Conservation (phyloP, 108 stramenopile genomes). For the Cyclotella sp. region DNA sequence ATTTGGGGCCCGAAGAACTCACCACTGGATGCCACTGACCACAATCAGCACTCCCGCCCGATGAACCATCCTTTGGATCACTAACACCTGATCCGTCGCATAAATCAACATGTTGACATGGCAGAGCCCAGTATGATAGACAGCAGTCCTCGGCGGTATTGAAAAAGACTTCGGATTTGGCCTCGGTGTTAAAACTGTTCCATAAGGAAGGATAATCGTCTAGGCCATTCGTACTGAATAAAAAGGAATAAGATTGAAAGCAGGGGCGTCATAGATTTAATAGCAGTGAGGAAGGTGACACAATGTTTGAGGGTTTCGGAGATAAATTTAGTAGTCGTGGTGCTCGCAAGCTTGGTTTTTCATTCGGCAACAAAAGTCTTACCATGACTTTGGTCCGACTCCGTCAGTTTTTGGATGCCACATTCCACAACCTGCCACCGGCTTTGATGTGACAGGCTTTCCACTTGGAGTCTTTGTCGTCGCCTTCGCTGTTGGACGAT, state of each 20-base stretch:
- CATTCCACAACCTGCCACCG: not conserved
- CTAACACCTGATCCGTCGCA: not conserved
- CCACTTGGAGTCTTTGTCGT: not conserved
- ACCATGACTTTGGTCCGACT: no score
- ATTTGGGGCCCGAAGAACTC: not conserved
- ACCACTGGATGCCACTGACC: not conserved
- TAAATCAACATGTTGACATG: not conserved
- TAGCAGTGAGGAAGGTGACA: no score
- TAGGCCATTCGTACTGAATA: not conserved
- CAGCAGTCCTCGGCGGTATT: not conserved
- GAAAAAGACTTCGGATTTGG: not conserved
- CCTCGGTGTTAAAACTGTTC: not conserved
- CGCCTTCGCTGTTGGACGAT: not conserved
- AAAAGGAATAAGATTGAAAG: no score
- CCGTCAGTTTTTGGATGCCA: no score
- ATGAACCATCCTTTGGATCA: not conserved
- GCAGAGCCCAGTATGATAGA: not conserved
- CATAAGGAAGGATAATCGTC: constrained; percentile 5
- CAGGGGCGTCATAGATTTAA: no score
- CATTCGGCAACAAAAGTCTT: no score
- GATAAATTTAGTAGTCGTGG: no score
- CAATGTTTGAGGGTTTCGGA: no score
- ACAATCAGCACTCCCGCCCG: not conserved
- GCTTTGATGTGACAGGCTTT: not conserved
- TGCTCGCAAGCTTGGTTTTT: no score